These are phyloP conservation scores for Alternaria tenuissima DNA, from an alignment of 2,329 filamentous ascomycete species.

Conservation along the genomic window DNA sequence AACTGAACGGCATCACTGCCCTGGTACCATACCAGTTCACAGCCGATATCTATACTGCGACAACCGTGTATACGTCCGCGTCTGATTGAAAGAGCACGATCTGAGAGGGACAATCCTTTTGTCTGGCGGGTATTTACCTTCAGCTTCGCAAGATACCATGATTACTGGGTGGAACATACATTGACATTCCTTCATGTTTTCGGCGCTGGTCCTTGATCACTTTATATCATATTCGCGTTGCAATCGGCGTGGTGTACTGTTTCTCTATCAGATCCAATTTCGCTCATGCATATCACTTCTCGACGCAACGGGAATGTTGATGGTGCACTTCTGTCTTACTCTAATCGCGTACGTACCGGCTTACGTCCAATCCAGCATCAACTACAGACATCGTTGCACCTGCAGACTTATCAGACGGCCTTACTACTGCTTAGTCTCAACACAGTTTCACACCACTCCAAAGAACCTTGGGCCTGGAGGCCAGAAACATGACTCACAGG, in stretches of 20 bases:
- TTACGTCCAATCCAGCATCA: too few relatives aligned
- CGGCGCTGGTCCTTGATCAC: not conserved
- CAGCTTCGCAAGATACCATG: not conserved
- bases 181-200: accelerated
- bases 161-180: not conserved
- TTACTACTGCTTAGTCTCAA: too few relatives aligned
- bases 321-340: too few relatives aligned
- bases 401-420: too few relatives aligned
- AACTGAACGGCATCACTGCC: not conserved
- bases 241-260: not conserved
- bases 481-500: too few relatives aligned
- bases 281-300: too few relatives aligned
- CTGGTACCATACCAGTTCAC: not conserved
- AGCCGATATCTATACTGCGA: accelerated
- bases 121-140: not conserved
- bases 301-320: too few relatives aligned
- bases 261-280: not conserved
- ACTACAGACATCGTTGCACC: too few relatives aligned
- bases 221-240: too few relatives aligned
- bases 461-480: too few relatives aligned
- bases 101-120: not conserved
- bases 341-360: too few relatives aligned
- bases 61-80: not conserved
- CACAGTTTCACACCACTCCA: too few relatives aligned
- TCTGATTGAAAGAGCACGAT: not conserved